These are phyloP conservation scores for Starmerella vaccinii DNA, from an alignment of 805 yeast species.

Conservation along the genomic window DNA sequence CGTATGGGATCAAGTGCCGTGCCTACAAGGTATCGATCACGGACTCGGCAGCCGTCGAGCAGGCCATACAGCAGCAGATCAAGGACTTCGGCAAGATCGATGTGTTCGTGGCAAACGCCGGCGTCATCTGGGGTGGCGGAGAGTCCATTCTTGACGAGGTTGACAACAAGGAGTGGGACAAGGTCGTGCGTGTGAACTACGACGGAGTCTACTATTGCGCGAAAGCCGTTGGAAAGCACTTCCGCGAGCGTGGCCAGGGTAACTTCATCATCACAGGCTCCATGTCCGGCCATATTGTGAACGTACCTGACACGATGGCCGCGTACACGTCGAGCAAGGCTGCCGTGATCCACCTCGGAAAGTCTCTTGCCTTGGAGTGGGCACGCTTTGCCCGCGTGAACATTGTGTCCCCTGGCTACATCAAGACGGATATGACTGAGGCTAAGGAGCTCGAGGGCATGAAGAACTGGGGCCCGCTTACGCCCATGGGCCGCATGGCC, in stretches of 20 bases:
- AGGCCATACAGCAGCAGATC: conserved; percentile 42
- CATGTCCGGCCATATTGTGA: conserved; percentile 80
- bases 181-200: conserved; percentile 62
- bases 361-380: conserved; percentile 81
- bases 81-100: conserved; percentile 73
- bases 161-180: conserved; percentile 54
- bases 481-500: conserved; percentile 44
- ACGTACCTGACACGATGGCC: conserved; percentile 79
- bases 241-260: conserved; percentile 67
- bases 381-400: conserved; percentile 73
- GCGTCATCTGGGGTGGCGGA: conserved; percentile 74
- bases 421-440: conserved; percentile 55
- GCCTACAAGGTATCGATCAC: conserved; percentile 57
- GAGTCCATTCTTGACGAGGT: conserved; percentile 41
- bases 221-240: conserved; percentile 60
- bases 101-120: conserved; percentile 82
- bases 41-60: conserved; percentile 42
- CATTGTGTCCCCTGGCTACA: conserved; percentile 75
- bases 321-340: conserved; percentile 82
- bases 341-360: conserved; percentile 63
- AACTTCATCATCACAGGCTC: conserved; percentile 78
- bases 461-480: conserved; percentile 38
- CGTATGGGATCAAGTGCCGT: conserved; percentile 49
- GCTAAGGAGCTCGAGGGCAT: conserved; percentile 38
- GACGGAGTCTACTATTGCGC: conserved; percentile 78